Percentiles rank a stretch among this genome's conserved stretches.
Evolutionary conservation across 768 basidiomycete genomes (phyloP).

Genomic region (Lactarius trivialis): DNA sequence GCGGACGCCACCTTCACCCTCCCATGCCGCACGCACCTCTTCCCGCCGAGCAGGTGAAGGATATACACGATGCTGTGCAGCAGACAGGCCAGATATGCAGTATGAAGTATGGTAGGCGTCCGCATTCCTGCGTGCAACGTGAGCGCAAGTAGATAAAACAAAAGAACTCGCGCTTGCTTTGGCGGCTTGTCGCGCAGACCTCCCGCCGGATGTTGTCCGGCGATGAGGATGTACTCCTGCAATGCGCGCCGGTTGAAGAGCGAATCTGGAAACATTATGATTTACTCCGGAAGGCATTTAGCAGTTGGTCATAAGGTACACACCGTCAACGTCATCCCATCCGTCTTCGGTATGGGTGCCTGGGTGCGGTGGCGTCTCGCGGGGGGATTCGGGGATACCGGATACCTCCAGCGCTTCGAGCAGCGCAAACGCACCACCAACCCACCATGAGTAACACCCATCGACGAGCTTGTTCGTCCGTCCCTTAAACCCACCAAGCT

Average conservation of each 20-base stretch:
- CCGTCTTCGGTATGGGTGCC: constrained; percentile 31
- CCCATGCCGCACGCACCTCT: constrained; percentile 38
- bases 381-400: constrained; percentile 23
- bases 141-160: neutral
- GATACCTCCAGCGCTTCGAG: constrained; percentile 53
- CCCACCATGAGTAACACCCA: constrained; percentile 99
- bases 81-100: constrained; percentile 83
- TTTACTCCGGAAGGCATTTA: neutral
- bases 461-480: constrained; percentile 98
- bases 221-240: constrained; percentile 81
- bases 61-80: constrained; percentile 74
- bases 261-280: constrained; percentile 31
- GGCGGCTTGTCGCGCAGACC: constrained; percentile 94
- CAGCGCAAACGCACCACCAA: constrained; percentile 79
- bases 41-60: constrained; percentile 37
- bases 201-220: constrained; percentile 79
- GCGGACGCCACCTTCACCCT: constrained; percentile 30
- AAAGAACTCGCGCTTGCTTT: constrained; percentile 47
- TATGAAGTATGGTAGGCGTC: constrained; percentile 95
- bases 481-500: constrained; percentile 89
- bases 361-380: constrained; percentile 38
- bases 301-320: constrained; percentile 14
- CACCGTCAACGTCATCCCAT: constrained; percentile 75
- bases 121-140: constrained; percentile 46
- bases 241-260: constrained; percentile 60